Evolutionary conservation across 805 yeast genomes (phyloP).

Genomic region (Ogataea trehaloabstinens): DNA sequence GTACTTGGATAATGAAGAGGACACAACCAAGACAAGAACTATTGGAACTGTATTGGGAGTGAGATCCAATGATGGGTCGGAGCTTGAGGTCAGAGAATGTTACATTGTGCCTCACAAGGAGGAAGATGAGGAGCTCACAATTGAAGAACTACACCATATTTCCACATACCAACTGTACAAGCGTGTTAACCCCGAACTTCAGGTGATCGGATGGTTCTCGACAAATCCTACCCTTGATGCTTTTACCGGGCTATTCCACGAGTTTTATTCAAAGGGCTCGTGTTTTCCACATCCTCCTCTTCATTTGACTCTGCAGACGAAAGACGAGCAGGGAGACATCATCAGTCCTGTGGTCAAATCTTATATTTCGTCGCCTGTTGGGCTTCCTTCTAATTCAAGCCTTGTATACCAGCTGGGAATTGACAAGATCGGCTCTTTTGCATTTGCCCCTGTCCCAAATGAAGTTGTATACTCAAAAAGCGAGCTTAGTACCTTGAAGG

Average conservation of each 20-base stretch:
- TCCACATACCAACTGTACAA: slow-evolving; percentile 68
- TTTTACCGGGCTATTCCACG: slow-evolving; percentile 76
- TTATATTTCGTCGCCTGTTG: slow-evolving; percentile 77
- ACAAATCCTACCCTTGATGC: slow-evolving; percentile 58
- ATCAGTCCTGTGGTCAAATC: slow-evolving; percentile 58
- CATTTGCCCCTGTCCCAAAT: slow-evolving; percentile 77
- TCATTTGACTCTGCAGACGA: slow-evolving; percentile 69
- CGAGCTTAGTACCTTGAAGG: slow-evolving; percentile 58
- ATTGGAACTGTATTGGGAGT: slow-evolving; percentile 82
- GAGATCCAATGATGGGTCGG: slow-evolving; percentile 80
- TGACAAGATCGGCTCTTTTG: slow-evolving; percentile 47
- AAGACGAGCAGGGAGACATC: slow-evolving; percentile 44
- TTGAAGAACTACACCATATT: slow-evolving; percentile 75
- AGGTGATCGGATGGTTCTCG: slow-evolving; percentile 84
- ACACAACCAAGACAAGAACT: slow-evolving; percentile 51
- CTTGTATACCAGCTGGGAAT: slow-evolving; percentile 36
- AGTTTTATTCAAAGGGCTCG: slow-evolving; percentile 71
- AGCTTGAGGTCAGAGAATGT: slow-evolving; percentile 68
- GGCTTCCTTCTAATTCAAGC: slow-evolving; percentile 42
- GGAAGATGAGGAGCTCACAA: slow-evolving; percentile 69
- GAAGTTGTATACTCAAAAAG: slow-evolving; percentile 53
- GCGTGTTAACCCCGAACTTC: slow-evolving; percentile 74
- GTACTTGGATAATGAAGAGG: slow-evolving; percentile 46
- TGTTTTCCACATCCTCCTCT: slow-evolving; percentile 76
- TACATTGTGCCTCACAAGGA: slow-evolving; percentile 81